These are phyloP conservation scores for Chlorociboria aeruginascens DNA, from an alignment of 495 filamentous ascomycete species.

Conservation along the genomic window DNA sequence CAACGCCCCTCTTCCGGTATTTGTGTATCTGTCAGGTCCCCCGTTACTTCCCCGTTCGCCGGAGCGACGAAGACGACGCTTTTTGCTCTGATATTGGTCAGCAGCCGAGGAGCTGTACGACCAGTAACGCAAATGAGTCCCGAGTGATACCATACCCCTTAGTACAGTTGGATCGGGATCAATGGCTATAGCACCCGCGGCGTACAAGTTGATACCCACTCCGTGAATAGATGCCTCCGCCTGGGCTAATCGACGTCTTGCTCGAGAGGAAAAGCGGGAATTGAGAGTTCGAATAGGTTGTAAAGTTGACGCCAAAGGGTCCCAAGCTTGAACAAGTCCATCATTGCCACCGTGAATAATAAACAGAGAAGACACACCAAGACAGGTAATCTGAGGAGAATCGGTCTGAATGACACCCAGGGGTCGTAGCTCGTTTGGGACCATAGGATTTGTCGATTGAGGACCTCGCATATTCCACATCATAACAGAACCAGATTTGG, in stretches of 20 bases:
- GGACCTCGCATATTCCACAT: slow-evolving; percentile 77
- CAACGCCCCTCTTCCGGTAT: slow-evolving; percentile 48
- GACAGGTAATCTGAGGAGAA: slow-evolving; percentile 72
- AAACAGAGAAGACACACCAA: slow-evolving; percentile 80
- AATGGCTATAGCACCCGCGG: slow-evolving; percentile 70
- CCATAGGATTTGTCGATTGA: slow-evolving; percentile 34
- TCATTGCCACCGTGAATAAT: slow-evolving; percentile 90
- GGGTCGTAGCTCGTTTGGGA: slow-evolving; percentile 41
- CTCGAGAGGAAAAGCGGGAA: slow-evolving; percentile 72
- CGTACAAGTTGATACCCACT: slow-evolving; percentile 66
- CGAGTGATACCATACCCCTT: slow-evolving; percentile 84
- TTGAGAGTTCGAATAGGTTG: slow-evolving; percentile 81
- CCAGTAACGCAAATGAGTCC: slow-evolving; percentile 85
- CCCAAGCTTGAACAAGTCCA: slow-evolving; percentile 93
- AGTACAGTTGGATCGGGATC: slow-evolving; percentile 83
- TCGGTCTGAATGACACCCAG: slow-evolving; percentile 80
- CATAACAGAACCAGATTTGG: slow-evolving; percentile 60
- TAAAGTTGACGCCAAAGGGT: slow-evolving; percentile 72
- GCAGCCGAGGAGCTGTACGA: slow-evolving; percentile 66
- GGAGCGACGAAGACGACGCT: slow-evolving; percentile 47
- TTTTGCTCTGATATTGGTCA: slow-evolving; percentile 52
- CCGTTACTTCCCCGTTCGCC: slow-evolving; percentile 45
- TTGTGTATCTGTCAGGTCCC: slow-evolving; percentile 42
- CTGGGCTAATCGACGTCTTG: slow-evolving; percentile 60
- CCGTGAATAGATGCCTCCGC: slow-evolving; percentile 54